A percentile compares a stretch with the other conserved stretches of the same genome.
Conservation (phyloP, 805 yeast species). For the Nakazawaea populi region DNA sequence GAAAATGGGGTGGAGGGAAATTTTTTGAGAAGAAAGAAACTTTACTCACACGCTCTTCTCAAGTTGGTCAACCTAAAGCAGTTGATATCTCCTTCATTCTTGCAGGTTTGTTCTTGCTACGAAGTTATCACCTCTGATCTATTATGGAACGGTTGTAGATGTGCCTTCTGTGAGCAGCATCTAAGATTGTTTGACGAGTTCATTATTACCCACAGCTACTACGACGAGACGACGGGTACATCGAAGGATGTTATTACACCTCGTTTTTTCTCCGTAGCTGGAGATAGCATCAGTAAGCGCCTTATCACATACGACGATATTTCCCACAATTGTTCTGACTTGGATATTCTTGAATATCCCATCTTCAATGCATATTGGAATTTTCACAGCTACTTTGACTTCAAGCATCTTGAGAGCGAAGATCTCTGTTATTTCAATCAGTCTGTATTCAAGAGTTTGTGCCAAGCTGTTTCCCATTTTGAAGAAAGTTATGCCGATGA, state of each 20-base stretch:
- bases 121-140: slow-evolving; percentile 66
- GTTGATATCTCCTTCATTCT: slow-evolving; percentile 51
- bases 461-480: slow-evolving; percentile 40
- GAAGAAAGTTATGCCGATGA: slow-evolving; percentile 34
- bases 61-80: slow-evolving; percentile 32
- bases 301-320: slow-evolving; percentile 15
- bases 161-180: slow-evolving; percentile 44
- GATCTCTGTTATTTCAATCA: slow-evolving; percentile 36
- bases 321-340: slow-evolving; percentile 21
- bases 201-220: slow-evolving; percentile 59
- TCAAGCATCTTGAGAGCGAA: slow-evolving; percentile 32
- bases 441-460: slow-evolving; percentile 33
- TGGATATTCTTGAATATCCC: slow-evolving; percentile 25
- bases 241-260: slow-evolving; percentile 60
- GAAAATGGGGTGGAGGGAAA: slow-evolving; percentile 72
- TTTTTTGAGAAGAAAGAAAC: slow-evolving; percentile 48
- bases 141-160: slow-evolving; percentile 75
- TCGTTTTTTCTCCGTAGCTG: slow-evolving; percentile 47
- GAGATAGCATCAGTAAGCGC: slow-evolving; percentile 36
- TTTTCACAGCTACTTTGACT: slow-evolving; percentile 39
- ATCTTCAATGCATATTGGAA: slow-evolving; percentile 35
- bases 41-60: slow-evolving; percentile 47
- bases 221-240: slow-evolving; percentile 35
- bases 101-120: slow-evolving; percentile 58
- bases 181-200: slow-evolving; percentile 52